phyloP scores from a whole-genome alignment of 495 filamentous ascomycete species.

The Tricharina praecox region DNA sequence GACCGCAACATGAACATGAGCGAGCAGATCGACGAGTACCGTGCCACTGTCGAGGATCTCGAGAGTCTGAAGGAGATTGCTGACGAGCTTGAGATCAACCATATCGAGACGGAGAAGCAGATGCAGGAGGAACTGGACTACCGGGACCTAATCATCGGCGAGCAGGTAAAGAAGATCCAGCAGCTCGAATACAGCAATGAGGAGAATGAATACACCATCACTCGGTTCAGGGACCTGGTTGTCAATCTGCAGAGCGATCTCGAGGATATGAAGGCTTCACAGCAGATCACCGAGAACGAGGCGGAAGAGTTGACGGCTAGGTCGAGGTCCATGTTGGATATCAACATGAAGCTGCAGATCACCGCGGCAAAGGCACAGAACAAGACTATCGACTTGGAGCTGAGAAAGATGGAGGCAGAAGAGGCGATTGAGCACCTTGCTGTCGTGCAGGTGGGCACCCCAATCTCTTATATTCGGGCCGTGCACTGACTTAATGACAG shows the following conservation, averaged over 20 bases:
- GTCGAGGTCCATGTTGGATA: slow-evolving; percentile 84
- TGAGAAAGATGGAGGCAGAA: slow-evolving; percentile 71
- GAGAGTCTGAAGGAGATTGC: slow-evolving; percentile 77
- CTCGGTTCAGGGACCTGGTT: slow-evolving; percentile 74
- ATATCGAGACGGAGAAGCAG: slow-evolving; percentile 81
- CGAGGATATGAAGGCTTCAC: slow-evolving; percentile 77
- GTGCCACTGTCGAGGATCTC: slow-evolving; percentile 63
- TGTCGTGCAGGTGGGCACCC: slow-evolving; percentile 42
- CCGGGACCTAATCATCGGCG: slow-evolving; percentile 56
- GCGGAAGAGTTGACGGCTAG: slow-evolving; percentile 69
- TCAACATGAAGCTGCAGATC: slow-evolving; percentile 81
- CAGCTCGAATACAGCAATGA: slow-evolving; percentile 60
- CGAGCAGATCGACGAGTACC: slow-evolving; percentile 68
- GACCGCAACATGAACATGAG: slow-evolving; percentile 66
- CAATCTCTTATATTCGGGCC: neutral
- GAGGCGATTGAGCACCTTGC: slow-evolving; percentile 76
- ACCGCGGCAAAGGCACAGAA: slow-evolving; percentile 80
- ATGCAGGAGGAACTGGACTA: slow-evolving; percentile 85
- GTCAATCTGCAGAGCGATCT: slow-evolving; percentile 70
- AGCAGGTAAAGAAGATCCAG: slow-evolving; percentile 48
- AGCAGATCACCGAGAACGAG: slow-evolving; percentile 81
- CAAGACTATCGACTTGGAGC: slow-evolving; percentile 82
- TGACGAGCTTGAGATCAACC: slow-evolving; percentile 86
- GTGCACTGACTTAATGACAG: slow-evolving; percentile 25
- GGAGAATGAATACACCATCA: slow-evolving; percentile 77